These are phyloP conservation scores for Cercospora nicotianae DNA, from an alignment of 2,329 filamentous ascomycete species.

Conservation along the genomic window DNA sequence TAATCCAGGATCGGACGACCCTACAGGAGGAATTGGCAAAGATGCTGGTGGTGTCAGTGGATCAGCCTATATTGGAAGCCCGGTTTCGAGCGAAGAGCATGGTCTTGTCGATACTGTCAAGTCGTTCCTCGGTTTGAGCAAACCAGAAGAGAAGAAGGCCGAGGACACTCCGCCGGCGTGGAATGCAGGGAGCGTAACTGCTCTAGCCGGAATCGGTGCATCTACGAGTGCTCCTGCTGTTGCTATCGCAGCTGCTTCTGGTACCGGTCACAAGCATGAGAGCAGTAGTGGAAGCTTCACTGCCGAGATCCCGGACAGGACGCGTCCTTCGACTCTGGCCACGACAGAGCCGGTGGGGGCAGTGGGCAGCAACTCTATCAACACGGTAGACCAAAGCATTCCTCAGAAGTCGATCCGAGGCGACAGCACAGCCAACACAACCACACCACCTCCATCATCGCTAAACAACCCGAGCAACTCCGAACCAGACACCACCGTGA, in stretches of 20 bases:
- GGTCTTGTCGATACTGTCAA: constrained; percentile 29
- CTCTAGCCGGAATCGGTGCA: constrained; percentile 9
- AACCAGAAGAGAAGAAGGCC: constrained; percentile 17
- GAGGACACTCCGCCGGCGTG: constrained; percentile 15
- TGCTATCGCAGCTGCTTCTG: constrained; percentile 17
- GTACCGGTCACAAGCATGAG: background rate
- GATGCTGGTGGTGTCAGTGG: constrained; percentile 28
- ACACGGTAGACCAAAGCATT: background rate
- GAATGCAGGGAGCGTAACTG: constrained; percentile 14
- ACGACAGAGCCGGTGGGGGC: background rate
- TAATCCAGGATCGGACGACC: constrained; percentile 27
- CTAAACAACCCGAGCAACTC: background rate
- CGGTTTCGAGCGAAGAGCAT: constrained; percentile 20
- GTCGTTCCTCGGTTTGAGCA: constrained; percentile 27
- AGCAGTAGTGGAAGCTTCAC: constrained; percentile 15
- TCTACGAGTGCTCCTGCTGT: constrained; percentile 19
- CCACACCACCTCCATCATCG: background rate
- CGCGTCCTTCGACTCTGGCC: background rate
- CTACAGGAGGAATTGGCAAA: constrained; percentile 24
- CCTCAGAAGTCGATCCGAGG: background rate
- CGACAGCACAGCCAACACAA: background rate
- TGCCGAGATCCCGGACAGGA: constrained; percentile 19
- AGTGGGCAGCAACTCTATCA: constrained; percentile 1
- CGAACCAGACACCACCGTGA: background rate
- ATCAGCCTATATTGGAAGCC: constrained; percentile 26